Evolutionary conservation across 331 rosid genomes (phyloP), one percentile per base, ranked within the genome.

Genomic region (Acacia concinna): DNA sequence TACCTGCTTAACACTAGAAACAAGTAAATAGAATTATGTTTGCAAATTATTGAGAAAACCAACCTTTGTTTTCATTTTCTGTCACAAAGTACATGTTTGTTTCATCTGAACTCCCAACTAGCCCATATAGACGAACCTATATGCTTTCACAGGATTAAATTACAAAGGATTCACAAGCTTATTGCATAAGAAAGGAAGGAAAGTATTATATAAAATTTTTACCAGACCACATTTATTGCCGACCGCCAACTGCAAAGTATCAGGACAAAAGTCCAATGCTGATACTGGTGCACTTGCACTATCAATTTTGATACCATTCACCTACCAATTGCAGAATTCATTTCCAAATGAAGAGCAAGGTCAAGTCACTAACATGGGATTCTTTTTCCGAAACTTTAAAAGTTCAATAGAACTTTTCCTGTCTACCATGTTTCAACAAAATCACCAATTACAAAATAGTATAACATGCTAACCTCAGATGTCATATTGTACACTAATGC

Each of bases 221-320:
- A 94, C 98, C 88, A 84, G 76, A 59, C 98, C 98, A 84, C 84
- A 79, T 73, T 87, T 82, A 79, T 87, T 82, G 78, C 98, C 97
- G 65, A 88, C 83, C 62, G 93, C 93, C 71, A 94, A 69, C 63
- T 25, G 82, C 52, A 87, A 81, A 72, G 89, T 83, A 62, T 83
- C 81, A 4, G 94, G 81, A 85, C 92, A 94, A 76, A 94, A 85
- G 31, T 86, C 91, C 87, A 94, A 79, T 83, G 94, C 97, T 59
- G 94, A 87, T 49, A 92, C 90, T 28, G 90, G 74, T 43, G 86
- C 83, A 76, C 79, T 87, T 84, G 85, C 81, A 59, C 72, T 69
- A n/a, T 81, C 82, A 71, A 79, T 78, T 72, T 83, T 57, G 69
- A 81, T 62, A 71, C 81, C 91, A 70, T 69, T 89, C 68, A 87